Percentiles rank a stretch among this genome's conserved stretches.
phyloP scores from a whole-genome alignment of 2,329 filamentous ascomycete species.

The Colletotrichum sublineola region DNA sequence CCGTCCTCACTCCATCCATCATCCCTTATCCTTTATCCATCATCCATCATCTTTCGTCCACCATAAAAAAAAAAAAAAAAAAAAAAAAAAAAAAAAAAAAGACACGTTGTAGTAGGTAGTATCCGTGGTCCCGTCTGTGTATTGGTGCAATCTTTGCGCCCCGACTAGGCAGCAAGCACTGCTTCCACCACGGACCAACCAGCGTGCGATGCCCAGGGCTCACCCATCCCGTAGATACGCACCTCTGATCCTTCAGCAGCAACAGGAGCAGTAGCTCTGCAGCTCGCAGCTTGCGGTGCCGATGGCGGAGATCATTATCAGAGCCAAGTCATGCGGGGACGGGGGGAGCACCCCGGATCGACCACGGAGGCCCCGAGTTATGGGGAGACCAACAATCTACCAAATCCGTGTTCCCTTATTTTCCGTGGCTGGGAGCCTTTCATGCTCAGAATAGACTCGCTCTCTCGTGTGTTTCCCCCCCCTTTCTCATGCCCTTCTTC shows the following conservation, averaged over 20 bases:
- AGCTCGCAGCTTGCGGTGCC: background rate
- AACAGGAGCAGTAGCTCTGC: background rate
- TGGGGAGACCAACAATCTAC: background rate
- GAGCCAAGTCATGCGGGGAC: constrained; percentile 7
- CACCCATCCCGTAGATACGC: background rate
- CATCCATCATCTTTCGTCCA: too few relatives aligned
- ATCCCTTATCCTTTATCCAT: background rate
- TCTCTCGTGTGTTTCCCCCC: background rate
- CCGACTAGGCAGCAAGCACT: background rate
- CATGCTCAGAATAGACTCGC: constrained; percentile 3
- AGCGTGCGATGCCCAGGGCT: background rate
- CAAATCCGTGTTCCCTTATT: background rate
- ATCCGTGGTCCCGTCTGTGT: background rate
- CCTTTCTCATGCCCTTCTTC: background rate
- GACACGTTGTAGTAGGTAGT: too few relatives aligned
- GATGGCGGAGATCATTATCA: constrained; percentile 1
- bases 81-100: too few relatives aligned
- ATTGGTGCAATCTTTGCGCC: background rate
- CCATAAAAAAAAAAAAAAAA: too few relatives aligned
- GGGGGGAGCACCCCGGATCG: constrained; percentile 25
- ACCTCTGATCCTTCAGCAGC: background rate
- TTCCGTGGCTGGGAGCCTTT: constrained; percentile 8
- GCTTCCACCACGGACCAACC: background rate
- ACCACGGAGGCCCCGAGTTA: constrained; percentile 18
- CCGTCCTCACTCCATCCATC: background rate